Evolutionary conservation across 768 basidiomycete genomes (phyloP).

Genomic region (Crepidotus variabilis): DNA sequence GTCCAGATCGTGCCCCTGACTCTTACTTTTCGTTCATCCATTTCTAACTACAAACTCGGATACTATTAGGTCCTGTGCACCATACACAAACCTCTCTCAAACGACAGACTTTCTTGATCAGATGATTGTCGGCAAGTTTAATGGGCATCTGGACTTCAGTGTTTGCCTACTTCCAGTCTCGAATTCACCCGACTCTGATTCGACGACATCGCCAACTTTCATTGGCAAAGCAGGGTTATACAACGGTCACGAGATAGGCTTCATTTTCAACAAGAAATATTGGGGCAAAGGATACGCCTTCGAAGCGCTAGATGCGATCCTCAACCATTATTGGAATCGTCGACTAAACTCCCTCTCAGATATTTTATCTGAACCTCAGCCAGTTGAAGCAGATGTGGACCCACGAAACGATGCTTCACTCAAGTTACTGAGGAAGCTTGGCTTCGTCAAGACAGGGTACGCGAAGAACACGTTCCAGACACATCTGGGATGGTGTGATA

Average conservation of each 20-base stretch:
- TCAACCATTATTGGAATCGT: conserved; percentile 17
- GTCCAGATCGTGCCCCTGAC: neutral
- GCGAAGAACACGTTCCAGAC: conserved; percentile 19
- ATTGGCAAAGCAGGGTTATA: conserved; percentile 21
- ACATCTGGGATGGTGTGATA: conserved; percentile 22
- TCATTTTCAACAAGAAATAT: conserved; percentile 16
- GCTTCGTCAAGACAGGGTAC: conserved; percentile 17
- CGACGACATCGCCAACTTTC: neutral
- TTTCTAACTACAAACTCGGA: neutral
- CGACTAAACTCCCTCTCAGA: neutral
- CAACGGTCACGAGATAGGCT: conserved; percentile 20
- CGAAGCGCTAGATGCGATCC: conserved; percentile 18
- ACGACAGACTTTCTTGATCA: conserved; percentile 15
- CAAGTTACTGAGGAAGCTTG: conserved; percentile 15
- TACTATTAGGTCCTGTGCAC: conserved; percentile 15
- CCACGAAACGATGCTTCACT: conserved; percentile 17
- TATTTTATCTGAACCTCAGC: neutral
- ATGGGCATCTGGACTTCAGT: conserved; percentile 19
- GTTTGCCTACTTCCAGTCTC: conserved; percentile 9
- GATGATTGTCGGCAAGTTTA: conserved; percentile 16
- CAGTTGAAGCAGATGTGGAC: conserved; percentile 19
- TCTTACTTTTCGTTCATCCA: neutral
- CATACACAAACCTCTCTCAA: conserved; percentile 11
- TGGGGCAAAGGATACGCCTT: conserved; percentile 22
- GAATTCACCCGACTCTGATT: conserved; percentile 1